Base-by-base conservation (phyloP, 108 stramenopile genomes). In the Nannochloropsis gaditana region DNA sequence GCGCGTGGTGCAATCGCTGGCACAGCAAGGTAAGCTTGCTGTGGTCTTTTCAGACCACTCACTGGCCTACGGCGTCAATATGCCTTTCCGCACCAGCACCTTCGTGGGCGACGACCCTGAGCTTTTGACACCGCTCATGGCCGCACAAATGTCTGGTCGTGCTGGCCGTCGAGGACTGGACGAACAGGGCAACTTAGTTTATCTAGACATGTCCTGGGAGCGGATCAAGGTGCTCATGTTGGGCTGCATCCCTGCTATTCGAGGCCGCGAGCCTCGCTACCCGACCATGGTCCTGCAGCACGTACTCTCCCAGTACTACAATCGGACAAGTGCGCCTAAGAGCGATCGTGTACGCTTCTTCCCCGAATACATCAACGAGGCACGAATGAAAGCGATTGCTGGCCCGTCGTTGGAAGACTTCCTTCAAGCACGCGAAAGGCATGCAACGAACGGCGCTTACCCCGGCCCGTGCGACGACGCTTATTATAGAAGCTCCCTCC, bases 121-220 rank as follows among this genome's bases (percentile, higher is more conserved):
- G 42, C 90, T 90, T 42, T 90, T 98, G 59, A 96, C 95, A 21
- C 95, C 96, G 44, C 89, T 97, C 42, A 96, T 99, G 91, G 97
- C 97, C 41, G 97, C 98, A 90, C 98, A 99, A 93, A 99, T 99
- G 98, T 95, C 96, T 85, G 98, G 98, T 82, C 95, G 98, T 80
- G 97, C 98, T 82, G 98, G 98, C 44, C 96, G 98, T 44, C 94
- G 98, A 87, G 98, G 98, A 84, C 95, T 99, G 93, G 98, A 99
- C 90, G 96, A 95, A n/a, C 97, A 99, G 92, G 98, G 98, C 79
- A 97, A 98, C 89, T 92, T 99, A 41, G 90, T 99, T 82, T 99
- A 98, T 92, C 92, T 96, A 83, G 96, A 96, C 85, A 96, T 98
- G 95, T 92, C 96, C 41, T 96, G 96, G 95, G 90, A 93, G 19